These are phyloP conservation scores for Penicillium daleae DNA, from an alignment of 495 filamentous ascomycete species.

Conservation along the genomic window DNA sequence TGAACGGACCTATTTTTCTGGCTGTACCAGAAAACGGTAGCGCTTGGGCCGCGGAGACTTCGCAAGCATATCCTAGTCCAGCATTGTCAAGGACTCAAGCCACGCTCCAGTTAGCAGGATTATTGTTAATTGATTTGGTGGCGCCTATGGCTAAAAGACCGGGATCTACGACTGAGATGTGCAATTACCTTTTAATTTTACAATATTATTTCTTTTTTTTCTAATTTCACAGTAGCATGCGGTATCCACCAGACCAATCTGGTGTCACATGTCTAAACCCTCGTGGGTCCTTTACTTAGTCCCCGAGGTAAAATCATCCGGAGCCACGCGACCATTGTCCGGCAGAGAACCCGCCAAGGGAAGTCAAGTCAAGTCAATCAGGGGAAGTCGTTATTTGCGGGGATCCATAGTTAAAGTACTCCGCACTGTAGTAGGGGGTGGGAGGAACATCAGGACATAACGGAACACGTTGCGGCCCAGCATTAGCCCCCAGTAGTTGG, in stretches of 20 bases:
- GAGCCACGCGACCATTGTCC: slow-evolving; percentile 19
- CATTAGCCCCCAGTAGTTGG: neutral
- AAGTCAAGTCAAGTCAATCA: neutral
- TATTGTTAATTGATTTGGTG: neutral
- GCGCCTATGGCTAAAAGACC: slow-evolving; percentile 4
- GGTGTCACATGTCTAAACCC: slow-evolving; percentile 24
- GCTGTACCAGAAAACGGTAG: neutral
- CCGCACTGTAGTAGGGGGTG: neutral
- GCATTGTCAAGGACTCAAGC: slow-evolving; percentile 1
- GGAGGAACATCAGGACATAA: neutral
- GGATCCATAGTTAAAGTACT: neutral
- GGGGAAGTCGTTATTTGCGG: neutral
- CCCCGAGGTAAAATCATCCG: slow-evolving; percentile 25
- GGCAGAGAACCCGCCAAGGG: neutral
- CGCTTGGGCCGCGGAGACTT: neutral
- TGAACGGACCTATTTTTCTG: too few relatives aligned
- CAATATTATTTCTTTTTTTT: too few relatives aligned
- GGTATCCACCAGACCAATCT: neutral
- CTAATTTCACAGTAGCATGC: too few relatives aligned
- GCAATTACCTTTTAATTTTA: slow-evolving; percentile 8
- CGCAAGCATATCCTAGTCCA: neutral
- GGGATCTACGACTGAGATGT: slow-evolving; percentile 16
- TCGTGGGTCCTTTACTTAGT: too few relatives aligned
- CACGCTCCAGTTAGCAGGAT: neutral
- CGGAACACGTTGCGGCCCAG: neutral